These are phyloP conservation scores for Xylaria polymorpha DNA, from an alignment of 2,329 filamentous ascomycete genomes.

Conservation along the genomic window DNA sequence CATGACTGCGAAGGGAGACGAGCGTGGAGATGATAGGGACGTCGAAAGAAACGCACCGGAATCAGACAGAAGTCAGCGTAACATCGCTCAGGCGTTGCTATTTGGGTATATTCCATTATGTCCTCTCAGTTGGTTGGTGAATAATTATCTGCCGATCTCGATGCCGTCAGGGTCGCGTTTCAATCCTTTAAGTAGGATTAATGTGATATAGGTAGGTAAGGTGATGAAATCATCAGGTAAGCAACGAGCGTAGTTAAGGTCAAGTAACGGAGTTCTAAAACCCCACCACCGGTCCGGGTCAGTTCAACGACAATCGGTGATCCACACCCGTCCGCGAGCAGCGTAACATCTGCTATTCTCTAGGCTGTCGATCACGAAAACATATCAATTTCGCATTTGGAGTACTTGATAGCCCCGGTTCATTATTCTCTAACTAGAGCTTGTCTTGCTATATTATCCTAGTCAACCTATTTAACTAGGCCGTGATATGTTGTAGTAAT, in stretches of 20 bases:
- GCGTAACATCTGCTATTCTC: neutral
- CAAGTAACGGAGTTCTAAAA: conserved; percentile 17
- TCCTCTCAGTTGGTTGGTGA: neutral
- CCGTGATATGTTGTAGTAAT: neutral
- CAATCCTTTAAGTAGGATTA: neutral
- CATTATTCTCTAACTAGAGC: neutral
- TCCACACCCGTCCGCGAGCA: neutral
- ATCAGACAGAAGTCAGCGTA: conserved; percentile 93
- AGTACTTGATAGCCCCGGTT: neutral
- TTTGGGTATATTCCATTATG: conserved; percentile 55
- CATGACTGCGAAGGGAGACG: no score
- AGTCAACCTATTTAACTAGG: neutral
- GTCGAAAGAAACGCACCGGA: conserved; percentile 68
- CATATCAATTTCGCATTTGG: neutral
- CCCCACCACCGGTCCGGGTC: conserved; percentile 14
- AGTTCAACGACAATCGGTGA: neutral
- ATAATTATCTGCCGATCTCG: neutral
- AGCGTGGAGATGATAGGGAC: neutral
- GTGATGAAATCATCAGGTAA: neutral
- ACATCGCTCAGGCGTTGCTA: conserved; percentile 77
- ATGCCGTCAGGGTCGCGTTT: neutral
- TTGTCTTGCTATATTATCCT: conserved; percentile 1
- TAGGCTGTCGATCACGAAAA: neutral
- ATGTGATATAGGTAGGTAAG: conserved; percentile 4
- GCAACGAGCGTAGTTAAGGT: neutral